Percentiles rank a stretch among this genome's conserved stretches.
Conservation (phyloP, 163 green algal species). For the Scenedesmus sp. region DNA sequence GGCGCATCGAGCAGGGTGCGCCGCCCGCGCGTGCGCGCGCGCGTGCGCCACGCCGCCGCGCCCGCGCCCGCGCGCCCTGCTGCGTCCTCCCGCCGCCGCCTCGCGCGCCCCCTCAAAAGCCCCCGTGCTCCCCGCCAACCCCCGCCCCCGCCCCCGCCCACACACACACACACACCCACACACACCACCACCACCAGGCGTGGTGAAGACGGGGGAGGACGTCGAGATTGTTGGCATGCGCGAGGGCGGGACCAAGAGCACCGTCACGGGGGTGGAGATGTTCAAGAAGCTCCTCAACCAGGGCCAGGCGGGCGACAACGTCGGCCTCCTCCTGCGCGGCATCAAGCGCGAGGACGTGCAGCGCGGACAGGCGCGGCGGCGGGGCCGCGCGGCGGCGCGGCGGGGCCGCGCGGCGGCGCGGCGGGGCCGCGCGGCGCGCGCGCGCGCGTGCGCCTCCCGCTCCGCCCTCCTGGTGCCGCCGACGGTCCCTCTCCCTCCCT, state of each 20-base stretch:
- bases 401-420: not conserved
- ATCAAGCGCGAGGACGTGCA: conserved; percentile 96
- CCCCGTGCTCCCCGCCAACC: not conserved
- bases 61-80: no score
- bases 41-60: no score
- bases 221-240: conserved; percentile 96
- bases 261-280: conserved; percentile 89
- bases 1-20: conserved; percentile 91
- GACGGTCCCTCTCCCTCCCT: no score
- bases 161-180: not conserved
- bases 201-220: conserved; percentile 94
- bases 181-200: conserved; percentile 63
- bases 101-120: no score
- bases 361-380: conserved; percentile 75
- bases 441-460: no score
- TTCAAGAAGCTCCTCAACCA: conserved; percentile 95
- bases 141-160: not conserved
- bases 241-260: conserved; percentile 79
- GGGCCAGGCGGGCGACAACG: conserved; percentile 97
- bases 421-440: no score
- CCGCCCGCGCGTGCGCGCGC: no score
- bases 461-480: no score
- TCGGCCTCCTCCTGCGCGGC: conserved; percentile 95
- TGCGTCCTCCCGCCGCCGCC: no score
- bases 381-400: not conserved